Evolutionary conservation across 768 basidiomycete genomes (phyloP).

Genomic region (Lactifluus piperatus): DNA sequence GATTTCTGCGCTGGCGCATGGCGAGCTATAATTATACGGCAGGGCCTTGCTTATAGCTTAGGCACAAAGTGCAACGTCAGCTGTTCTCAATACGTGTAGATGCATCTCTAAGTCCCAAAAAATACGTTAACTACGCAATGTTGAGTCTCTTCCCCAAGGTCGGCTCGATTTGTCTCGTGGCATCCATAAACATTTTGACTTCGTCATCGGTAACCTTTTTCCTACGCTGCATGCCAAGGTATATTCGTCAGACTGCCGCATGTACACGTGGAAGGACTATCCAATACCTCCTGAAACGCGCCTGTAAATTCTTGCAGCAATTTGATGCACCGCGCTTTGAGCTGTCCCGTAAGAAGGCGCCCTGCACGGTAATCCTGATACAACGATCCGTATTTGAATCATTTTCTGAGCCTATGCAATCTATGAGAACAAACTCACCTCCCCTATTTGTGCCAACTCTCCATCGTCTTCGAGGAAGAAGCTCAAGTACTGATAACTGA

Average conservation of each 20-base stretch:
- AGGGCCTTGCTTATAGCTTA: not conserved
- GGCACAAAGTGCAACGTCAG: not conserved
- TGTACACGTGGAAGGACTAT: not conserved
- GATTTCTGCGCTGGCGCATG: not conserved
- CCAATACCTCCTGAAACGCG: conserved; percentile 71
- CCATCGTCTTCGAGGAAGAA: conserved; percentile 96
- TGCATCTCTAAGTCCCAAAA: not conserved
- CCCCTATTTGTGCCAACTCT: conserved; percentile 67
- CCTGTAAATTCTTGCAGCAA: conserved; percentile 74
- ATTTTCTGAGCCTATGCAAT: not conserved
- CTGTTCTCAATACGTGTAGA: not conserved
- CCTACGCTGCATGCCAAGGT: conserved; percentile 46
- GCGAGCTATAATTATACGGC: not conserved
- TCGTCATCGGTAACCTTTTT: conserved; percentile 73
- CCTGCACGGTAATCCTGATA: conserved; percentile 90
- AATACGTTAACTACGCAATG: not conserved
- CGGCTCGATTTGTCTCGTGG: conserved; percentile 63
- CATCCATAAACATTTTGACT: conserved; percentile 73
- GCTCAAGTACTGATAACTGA: conserved; percentile 87
- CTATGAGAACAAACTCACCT: conserved; percentile 39
- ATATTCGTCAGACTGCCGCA: conserved; percentile 4
- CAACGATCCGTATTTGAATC: not conserved
- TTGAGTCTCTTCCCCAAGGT: conserved; percentile 32
- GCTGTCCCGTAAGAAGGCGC: conserved; percentile 75
- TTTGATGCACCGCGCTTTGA: conserved; percentile 85